Evolutionary conservation across 2,329 filamentous ascomycete species (phyloP), one percentile per base, ranked within the genome.

Genomic region (Diplodia sapinea): DNA sequence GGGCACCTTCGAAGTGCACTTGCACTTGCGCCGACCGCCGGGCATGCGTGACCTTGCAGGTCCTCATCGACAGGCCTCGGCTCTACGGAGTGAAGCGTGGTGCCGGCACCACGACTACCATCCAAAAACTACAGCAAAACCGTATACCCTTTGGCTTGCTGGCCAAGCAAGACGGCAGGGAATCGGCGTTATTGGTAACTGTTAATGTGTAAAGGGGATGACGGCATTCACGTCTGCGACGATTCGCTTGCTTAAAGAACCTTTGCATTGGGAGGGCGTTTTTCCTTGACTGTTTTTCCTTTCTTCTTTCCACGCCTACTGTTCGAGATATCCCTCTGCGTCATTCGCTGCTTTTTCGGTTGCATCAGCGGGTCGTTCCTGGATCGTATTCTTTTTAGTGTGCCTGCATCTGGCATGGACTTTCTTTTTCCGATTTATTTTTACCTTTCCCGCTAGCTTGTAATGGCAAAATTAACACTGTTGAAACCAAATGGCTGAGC

Each of bases 161-260:
- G 59, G 59, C 47, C 15, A 11, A 2, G 31, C 47, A 51, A 36
- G 59, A 49, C 50, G 59, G 50, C 50, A 62, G 33, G 33, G 11
- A 51, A 26, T 26, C n/a, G 59, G 59, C 59, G 59, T 63, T 63
- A 36, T 63, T 38, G 47, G 29, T 50, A 51, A 63, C 50, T 43
- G 43, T 15, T 63, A 63, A 63, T 63, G 59, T 63, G 59, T 63
- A 51, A 51, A 63, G 59, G 59, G 59, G 59, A 63, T 38, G 29
- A 63, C 29, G 59, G 59, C 59, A 63, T 31, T 63, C 59, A 63
- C 59, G 59, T 63, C 59, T 63, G 59, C 43, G 59, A 63, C 59
- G 59, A 63, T 40, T 38, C 26, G 47, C 29, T 51, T 63, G 59
- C 59, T 63, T 51, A 31, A 63, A 63, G 59, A 63, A 51, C 59